A percentile compares a stretch with the other conserved stretches of the same genome.
Evolutionary conservation across 108 stramenopile species (phyloP).

Genomic region (Fragilariopsis cylindrus): DNA sequence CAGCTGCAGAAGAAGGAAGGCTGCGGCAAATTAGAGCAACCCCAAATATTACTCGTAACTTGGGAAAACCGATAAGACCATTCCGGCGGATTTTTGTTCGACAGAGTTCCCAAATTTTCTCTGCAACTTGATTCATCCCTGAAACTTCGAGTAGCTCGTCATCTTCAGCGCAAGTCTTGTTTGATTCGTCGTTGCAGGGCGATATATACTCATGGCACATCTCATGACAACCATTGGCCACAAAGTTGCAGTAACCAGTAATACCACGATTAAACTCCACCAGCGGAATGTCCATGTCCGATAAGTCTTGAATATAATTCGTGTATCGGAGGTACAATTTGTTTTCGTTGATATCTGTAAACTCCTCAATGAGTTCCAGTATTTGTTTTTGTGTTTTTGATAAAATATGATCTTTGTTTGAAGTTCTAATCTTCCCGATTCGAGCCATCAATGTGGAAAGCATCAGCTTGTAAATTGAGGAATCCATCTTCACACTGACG

Average conservation of each 20-base stretch:
- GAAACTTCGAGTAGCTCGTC: background rate
- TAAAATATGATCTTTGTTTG: background rate
- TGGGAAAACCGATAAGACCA: slow-evolving; percentile 29
- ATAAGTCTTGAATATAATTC: background rate
- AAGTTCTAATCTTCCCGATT: slow-evolving; percentile 6
- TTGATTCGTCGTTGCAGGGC: background rate
- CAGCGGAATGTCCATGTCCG: slow-evolving; percentile 22
- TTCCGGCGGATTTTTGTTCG: slow-evolving; percentile 24
- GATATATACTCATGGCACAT: background rate
- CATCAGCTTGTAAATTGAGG: slow-evolving; percentile 12
- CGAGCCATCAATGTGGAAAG: slow-evolving; percentile 26
- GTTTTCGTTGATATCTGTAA: slow-evolving; percentile 8
- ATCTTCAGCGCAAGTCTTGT: slow-evolving; percentile 16
- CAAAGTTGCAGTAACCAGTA: slow-evolving; percentile 23
- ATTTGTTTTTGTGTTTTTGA: slow-evolving; percentile 9
- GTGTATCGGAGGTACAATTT: slow-evolving; percentile 10
- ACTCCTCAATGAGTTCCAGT: slow-evolving; percentile 4
- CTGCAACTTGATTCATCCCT: slow-evolving; percentile 23
- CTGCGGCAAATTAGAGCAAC: slow-evolving; percentile 25
- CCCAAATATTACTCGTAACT: slow-evolving; percentile 18
- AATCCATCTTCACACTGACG: slow-evolving; percentile 12
- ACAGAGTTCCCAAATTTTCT: slow-evolving; percentile 20
- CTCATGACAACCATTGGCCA: slow-evolving; percentile 24
- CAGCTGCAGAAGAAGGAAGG: slow-evolving; percentile 33
- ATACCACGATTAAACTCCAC: slow-evolving; percentile 32